Conservation (phyloP, 2,329 filamentous ascomycete genomes). For the Verticillium dahliae region DNA sequence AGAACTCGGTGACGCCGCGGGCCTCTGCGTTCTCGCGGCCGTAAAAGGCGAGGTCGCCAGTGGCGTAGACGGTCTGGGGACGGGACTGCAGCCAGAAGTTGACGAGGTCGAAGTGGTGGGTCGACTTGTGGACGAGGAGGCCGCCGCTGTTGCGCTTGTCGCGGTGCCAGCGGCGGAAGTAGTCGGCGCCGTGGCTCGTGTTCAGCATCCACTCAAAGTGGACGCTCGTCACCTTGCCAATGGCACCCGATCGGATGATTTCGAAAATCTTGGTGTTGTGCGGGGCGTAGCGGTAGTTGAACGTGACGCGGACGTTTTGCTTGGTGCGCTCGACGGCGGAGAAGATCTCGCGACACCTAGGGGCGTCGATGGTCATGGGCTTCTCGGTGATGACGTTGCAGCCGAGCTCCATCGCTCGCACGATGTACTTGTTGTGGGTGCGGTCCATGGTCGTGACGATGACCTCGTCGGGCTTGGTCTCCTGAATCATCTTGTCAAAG, state of each 20-base stretch:
- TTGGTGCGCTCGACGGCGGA: slow-evolving; percentile 42
- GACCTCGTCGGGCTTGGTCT: slow-evolving; percentile 52
- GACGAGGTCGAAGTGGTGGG: slow-evolving; percentile 45
- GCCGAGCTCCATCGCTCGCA: slow-evolving; percentile 45
- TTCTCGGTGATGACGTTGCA: slow-evolving; percentile 44
- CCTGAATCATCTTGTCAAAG: slow-evolving; percentile 52
- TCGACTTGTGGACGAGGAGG: slow-evolving; percentile 42
- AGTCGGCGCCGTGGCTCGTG: slow-evolving; percentile 40
- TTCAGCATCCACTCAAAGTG: slow-evolving; percentile 45
- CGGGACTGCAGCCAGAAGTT: slow-evolving; percentile 40
- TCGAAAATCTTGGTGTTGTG: slow-evolving; percentile 44
- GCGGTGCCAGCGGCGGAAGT: slow-evolving; percentile 44
- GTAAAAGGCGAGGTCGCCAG: slow-evolving; percentile 41
- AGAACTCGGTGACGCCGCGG: slow-evolving; percentile 40
- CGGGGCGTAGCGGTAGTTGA: slow-evolving; percentile 45
- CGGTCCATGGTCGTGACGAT: slow-evolving; percentile 59
- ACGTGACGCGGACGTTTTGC: slow-evolving; percentile 35
- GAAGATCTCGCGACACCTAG: slow-evolving; percentile 47
- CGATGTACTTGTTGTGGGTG: slow-evolving; percentile 54
- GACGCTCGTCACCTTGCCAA: slow-evolving; percentile 36
- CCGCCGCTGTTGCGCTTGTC: slow-evolving; percentile 41
- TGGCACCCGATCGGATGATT: slow-evolving; percentile 33
- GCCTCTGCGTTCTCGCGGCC: slow-evolving; percentile 41
- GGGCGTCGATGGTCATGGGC: slow-evolving; percentile 44
- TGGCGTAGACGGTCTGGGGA: slow-evolving; percentile 35